These are phyloP conservation scores for Neofusicoccum umdonicola DNA, from an alignment of 2,329 filamentous ascomycete species.

Conservation along the genomic window DNA sequence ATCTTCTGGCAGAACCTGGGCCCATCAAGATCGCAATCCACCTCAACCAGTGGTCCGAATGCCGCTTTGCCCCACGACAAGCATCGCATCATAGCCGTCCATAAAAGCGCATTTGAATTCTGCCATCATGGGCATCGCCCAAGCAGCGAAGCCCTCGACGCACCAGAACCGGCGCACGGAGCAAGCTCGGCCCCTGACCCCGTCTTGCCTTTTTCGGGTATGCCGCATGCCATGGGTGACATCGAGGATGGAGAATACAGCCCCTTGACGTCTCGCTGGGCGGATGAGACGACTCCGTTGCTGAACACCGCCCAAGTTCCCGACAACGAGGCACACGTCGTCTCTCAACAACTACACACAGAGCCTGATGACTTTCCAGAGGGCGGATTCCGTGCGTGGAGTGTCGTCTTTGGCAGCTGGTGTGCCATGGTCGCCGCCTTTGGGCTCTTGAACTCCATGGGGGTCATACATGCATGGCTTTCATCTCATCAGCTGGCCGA, in stretches of 20 bases:
- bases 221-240: background rate
- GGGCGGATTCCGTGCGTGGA: constrained; percentile 43
- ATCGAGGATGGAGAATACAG: background rate
- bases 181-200: background rate
- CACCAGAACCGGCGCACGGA: background rate
- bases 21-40: background rate
- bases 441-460: constrained; percentile 41
- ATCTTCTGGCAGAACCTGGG: constrained; percentile 17
- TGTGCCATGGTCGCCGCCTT: constrained; percentile 41
- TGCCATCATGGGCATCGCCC: background rate
- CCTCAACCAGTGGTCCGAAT: background rate
- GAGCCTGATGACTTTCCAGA: constrained; percentile 33
- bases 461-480: constrained; percentile 41
- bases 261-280: constrained; percentile 1
- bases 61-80: background rate
- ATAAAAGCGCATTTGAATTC: constrained; percentile 1
- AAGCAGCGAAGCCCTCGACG: background rate
- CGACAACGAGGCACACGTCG: background rate
- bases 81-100: background rate
- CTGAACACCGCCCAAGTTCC: constrained; percentile 1
- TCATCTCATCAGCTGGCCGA: constrained; percentile 35
- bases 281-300: constrained; percentile 6
- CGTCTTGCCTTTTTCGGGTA: background rate
- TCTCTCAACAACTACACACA: constrained; percentile 7
- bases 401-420: constrained; percentile 43